Evolutionary conservation across 805 yeast genomes (phyloP).

Genomic region (Candida vaughaniae): DNA sequence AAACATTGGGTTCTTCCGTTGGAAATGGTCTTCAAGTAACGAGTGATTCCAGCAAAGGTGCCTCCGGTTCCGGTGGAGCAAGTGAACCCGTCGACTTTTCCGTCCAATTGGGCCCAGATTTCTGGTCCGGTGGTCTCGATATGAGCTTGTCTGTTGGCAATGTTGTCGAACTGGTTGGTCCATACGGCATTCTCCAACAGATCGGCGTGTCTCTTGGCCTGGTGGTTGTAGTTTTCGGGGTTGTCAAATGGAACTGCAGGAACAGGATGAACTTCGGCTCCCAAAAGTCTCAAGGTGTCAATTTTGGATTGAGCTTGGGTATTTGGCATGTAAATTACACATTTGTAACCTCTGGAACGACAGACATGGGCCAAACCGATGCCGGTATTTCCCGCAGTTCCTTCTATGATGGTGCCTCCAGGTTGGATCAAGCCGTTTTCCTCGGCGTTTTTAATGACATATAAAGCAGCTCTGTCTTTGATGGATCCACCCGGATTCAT

Average conservation of each 20-base stretch:
- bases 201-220: slow-evolving; percentile 84
- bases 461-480: slow-evolving; percentile 86
- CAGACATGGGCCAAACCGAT: slow-evolving; percentile 84
- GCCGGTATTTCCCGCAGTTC: slow-evolving; percentile 96
- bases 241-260: slow-evolving; percentile 83
- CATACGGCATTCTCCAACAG: slow-evolving; percentile 74
- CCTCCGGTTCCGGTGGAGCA: slow-evolving; percentile 95
- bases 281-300: slow-evolving; percentile 68
- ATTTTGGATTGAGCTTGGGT: slow-evolving; percentile 82
- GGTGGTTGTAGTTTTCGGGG: slow-evolving; percentile 84
- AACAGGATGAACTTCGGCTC: slow-evolving; percentile 86
- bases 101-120: slow-evolving; percentile 81
- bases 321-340: slow-evolving; percentile 88
- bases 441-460: slow-evolving; percentile 77
- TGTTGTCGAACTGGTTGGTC: slow-evolving; percentile 90
- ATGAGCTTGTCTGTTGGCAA: slow-evolving; percentile 87
- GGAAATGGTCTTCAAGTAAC: slow-evolving; percentile 70
- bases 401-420: slow-evolving; percentile 89
- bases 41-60: slow-evolving; percentile 81
- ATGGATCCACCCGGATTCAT: slow-evolving; percentile 95
- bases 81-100: slow-evolving; percentile 79
- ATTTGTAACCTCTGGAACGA: slow-evolving; percentile 77
- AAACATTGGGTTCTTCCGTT: slow-evolving; percentile 54
- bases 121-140: slow-evolving; percentile 91
- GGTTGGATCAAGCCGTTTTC: slow-evolving; percentile 57